Percentiles rank a stretch among this genome's conserved stretches.
These are phyloP conservation scores for Furcasterigmium sp. DNA, from an alignment of 2,329 filamentous ascomycete species.

Conservation along the genomic window DNA sequence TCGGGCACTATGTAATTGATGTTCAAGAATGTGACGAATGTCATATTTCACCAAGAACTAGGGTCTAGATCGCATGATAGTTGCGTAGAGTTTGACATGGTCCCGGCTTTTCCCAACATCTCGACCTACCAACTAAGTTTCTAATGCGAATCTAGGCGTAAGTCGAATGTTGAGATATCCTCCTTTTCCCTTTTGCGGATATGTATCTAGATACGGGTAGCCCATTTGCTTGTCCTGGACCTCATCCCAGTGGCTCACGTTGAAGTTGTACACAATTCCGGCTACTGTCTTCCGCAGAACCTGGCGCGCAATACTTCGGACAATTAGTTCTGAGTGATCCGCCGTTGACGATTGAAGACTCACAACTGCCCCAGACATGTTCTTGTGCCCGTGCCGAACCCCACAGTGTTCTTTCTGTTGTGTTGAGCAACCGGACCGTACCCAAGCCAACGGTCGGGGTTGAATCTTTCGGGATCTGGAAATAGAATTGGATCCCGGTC, in stretches of 20 bases:
- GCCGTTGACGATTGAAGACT: neutral
- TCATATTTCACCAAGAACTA: too few species aligned
- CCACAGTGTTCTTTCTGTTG: neutral
- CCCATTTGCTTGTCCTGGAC: slow-evolving; percentile 2
- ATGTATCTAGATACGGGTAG: slow-evolving; percentile 8
- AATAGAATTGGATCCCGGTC: slow-evolving; percentile 8
- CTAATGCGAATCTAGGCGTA: slow-evolving; percentile 5
- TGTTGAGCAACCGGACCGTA: neutral
- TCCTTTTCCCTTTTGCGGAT: slow-evolving; percentile 9
- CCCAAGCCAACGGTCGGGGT: slow-evolving; percentile 11
- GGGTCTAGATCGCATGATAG: too few species aligned
- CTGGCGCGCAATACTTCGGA: slow-evolving; percentile 8
- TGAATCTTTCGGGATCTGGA: slow-evolving; percentile 8
- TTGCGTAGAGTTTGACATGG: too few species aligned
- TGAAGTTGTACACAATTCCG: slow-evolving; percentile 10
- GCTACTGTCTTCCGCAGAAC: slow-evolving; percentile 13
- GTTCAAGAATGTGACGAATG: too few species aligned
- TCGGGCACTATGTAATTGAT: too few species aligned
- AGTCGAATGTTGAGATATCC: slow-evolving; percentile 8
- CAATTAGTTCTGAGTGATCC: neutral
- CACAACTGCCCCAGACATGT: slow-evolving; percentile 14
- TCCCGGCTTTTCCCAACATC: too few species aligned
- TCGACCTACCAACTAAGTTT: too few species aligned
- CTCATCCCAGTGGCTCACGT: slow-evolving; percentile 9
- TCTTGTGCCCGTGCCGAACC: slow-evolving; percentile 12